phyloP scores from a whole-genome alignment of 306 rosid genomes.

The Canavalia gladiata region DNA sequence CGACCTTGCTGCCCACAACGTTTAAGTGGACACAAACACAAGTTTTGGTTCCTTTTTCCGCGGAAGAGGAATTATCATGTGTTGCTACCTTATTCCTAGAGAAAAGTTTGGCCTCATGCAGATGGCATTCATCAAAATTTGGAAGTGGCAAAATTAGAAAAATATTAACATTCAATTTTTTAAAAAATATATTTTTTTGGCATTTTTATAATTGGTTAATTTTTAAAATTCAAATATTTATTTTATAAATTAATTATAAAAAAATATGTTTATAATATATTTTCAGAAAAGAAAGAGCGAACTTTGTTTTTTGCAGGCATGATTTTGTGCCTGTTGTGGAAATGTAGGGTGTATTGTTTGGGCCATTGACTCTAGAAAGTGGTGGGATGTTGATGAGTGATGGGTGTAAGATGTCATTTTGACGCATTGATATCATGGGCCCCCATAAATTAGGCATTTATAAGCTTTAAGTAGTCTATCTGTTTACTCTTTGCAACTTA shows the following conservation, averaged over 20 bases:
- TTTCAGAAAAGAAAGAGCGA: neutral
- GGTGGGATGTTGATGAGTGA: slow-evolving; percentile 7
- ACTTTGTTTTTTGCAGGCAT: slow-evolving; percentile 13
- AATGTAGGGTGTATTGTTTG: neutral
- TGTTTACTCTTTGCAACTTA: neutral
- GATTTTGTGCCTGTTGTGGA: slow-evolving; percentile 16
- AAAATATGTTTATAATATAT: no score
- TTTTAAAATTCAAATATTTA: no score
- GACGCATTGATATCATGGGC: slow-evolving; percentile 10
- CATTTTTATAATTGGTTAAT: no score
- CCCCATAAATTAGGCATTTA: slow-evolving; percentile 18
- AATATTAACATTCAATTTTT: no score
- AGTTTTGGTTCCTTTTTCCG: neutral
- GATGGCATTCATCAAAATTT: slow-evolving; percentile 4
- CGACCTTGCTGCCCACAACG: slow-evolving; percentile 11
- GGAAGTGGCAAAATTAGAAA: neutral
- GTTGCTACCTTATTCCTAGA: neutral
- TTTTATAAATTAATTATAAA: no score
- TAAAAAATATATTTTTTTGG: no score
- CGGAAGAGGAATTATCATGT: neutral
- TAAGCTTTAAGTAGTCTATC: neutral
- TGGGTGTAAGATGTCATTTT: slow-evolving; percentile 16
- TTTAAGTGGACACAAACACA: slow-evolving; percentile 12
- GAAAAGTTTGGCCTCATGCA: neutral
- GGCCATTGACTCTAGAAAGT: slow-evolving; percentile 1